Base-by-base conservation (phyloP, 2,329 filamentous ascomycete species). In the Pseudogymnoascus sp. region DNA sequence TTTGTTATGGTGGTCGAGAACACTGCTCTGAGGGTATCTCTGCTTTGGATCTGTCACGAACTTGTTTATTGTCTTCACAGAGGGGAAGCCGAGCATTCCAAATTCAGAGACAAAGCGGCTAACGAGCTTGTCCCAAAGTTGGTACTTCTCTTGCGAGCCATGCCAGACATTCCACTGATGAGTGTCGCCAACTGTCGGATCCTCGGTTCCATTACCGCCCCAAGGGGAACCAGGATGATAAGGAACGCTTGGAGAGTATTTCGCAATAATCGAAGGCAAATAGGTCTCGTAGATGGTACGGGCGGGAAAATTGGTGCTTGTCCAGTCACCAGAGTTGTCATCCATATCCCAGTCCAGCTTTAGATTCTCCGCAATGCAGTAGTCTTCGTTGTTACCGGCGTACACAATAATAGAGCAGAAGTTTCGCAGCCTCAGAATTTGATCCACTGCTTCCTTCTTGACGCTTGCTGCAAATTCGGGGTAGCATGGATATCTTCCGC, bases 341-440 rank as follows among this genome's bases (percentile, higher is more conserved):
- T 67, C 60, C 2, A 54, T 47, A 61, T 68, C 62, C 62, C 69
- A 69, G 31, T 67, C 66, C 65, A 65, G 68, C 0, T 67, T 66
- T 63, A 64, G 66, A 40, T 60, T 40, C 47, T 70, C 68, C 2
- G 67, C 68, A 8, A 69, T 44, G 64, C 67, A 66, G 73, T 96
- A 96, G 72, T 96, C 92, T 72, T 97, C 92, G 71, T 97, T 97
- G 76, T 96, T 96, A 13, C 92, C 92, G 1, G 89, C 90, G 77
- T 86, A 96, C 10, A 70, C 64, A 1, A 60, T 67, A 5, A 70
- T 85, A 24, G 84, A 90, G 0, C 92, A 88, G 71, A 96, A 92
- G 72, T 96, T 90, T 24, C 91, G 83, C 35, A 97, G 77, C 37
- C 87, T 77, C 70, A 81, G 84, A 64, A 91, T 80, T 68, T 92